Evolutionary conservation across 2,329 filamentous ascomycete species (phyloP).

Genomic region (Sporothrix protearum): DNA sequence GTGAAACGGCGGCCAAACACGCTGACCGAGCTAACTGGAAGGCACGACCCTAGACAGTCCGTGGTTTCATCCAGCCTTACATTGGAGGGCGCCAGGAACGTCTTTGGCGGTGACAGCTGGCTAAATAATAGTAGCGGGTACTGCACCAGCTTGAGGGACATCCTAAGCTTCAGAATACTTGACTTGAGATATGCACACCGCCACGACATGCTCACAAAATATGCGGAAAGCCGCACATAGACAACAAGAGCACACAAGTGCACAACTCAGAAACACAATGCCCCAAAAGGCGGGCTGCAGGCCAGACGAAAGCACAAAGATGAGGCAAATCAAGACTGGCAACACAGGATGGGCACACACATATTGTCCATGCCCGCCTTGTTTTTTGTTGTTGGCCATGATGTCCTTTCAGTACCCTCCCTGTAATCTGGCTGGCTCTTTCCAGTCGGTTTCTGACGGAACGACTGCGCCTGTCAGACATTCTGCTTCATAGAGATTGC

Average conservation of each 20-base stretch:
- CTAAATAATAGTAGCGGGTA: background rate
- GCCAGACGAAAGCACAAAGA: background rate
- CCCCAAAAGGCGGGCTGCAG: conserved; percentile 14
- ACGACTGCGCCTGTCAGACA: background rate
- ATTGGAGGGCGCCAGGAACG: conserved; percentile 12
- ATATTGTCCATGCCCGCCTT: background rate
- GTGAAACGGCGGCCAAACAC: conserved; percentile 24
- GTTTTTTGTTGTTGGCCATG: too few species aligned
- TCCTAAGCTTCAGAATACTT: too few species aligned
- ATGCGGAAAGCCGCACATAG: background rate
- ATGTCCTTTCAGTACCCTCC: too few species aligned
- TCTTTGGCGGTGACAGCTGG: background rate
- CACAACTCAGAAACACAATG: background rate
- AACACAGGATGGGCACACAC: background rate
- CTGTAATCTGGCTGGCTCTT: too few species aligned
- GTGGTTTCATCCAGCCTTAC: background rate
- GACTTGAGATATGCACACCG: background rate
- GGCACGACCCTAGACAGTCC: conserved; percentile 18
- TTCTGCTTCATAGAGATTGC: background rate
- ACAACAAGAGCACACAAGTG: background rate
- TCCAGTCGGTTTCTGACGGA: background rate
- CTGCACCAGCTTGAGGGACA: background rate
- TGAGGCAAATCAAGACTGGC: background rate
- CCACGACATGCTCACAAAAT: background rate
- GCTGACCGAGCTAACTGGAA: conserved; percentile 22